phyloP scores from a whole-genome alignment of 345 rosid species.

The Eucalyptus fibrosa region DNA sequence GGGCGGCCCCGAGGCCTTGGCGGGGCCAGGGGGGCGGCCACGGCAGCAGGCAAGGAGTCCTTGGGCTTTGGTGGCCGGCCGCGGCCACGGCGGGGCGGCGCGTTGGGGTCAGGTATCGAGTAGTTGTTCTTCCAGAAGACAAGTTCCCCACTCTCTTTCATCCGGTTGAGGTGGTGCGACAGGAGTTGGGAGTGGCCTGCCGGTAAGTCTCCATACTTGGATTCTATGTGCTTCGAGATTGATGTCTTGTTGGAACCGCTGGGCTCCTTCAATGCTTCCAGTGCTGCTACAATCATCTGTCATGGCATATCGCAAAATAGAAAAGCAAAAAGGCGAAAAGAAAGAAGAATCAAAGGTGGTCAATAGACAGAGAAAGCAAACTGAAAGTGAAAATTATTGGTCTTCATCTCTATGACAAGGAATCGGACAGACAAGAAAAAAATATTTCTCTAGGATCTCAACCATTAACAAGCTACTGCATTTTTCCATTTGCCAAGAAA shows the following conservation, averaged over 20 bases:
- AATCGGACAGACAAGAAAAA: neutral
- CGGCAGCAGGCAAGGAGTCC: slow-evolving; percentile 1
- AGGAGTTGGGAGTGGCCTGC: slow-evolving; percentile 34
- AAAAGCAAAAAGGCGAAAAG: neutral
- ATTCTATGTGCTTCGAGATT: slow-evolving; percentile 47
- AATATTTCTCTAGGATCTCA: neutral
- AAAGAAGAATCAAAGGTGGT: neutral
- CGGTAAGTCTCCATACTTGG: slow-evolving; percentile 42
- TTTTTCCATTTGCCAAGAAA: neutral
- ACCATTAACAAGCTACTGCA: neutral
- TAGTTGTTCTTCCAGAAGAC: slow-evolving; percentile 61
- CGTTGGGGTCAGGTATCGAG: slow-evolving; percentile 26
- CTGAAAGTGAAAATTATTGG: neutral
- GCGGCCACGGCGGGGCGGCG: slow-evolving; percentile 61
- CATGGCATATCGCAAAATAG: neutral
- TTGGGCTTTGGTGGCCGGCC: slow-evolving; percentile 72
- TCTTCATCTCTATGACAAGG: neutral
- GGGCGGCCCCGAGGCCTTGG: slow-evolving; percentile 49
- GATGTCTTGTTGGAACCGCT: slow-evolving; percentile 60
- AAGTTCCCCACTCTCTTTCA: slow-evolving; percentile 46
- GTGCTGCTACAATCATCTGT: slow-evolving; percentile 52
- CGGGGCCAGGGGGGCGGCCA: neutral
- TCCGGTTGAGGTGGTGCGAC: slow-evolving; percentile 36
- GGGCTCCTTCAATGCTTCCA: slow-evolving; percentile 36
- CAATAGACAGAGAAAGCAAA: neutral